phyloP scores from a whole-genome alignment of 176 grass and related monocot species.

The Tillandsia leiboldiana region DNA sequence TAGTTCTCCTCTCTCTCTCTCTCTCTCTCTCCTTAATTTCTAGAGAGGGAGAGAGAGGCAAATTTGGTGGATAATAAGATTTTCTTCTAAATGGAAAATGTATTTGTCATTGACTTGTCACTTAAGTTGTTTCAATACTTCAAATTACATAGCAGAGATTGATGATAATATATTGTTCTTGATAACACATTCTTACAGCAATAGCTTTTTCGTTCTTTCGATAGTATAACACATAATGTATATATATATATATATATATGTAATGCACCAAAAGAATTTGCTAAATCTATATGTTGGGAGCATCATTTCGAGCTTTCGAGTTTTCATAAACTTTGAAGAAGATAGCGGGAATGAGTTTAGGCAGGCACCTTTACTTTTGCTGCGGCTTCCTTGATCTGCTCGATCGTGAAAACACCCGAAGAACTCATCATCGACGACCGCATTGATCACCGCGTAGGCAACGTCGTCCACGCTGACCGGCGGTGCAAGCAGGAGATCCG shows the following conservation, averaged over 20 bases:
- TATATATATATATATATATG: too few relatives aligned
- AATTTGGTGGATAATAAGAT: background rate
- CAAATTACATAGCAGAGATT: too few relatives aligned
- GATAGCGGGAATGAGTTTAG: background rate
- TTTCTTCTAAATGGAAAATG: background rate
- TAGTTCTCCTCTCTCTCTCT: background rate
- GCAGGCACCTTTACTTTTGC: constrained; percentile 34
- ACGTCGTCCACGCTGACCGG: constrained; percentile 94
- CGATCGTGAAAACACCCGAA: constrained; percentile 83
- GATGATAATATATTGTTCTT: too few relatives aligned
- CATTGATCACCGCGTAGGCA: constrained; percentile 62
- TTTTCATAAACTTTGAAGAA: background rate
- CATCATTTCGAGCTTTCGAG: background rate
- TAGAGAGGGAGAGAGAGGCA: background rate
- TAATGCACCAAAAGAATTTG: too few relatives aligned
- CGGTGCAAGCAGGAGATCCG: constrained; percentile 62
- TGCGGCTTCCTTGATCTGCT: constrained; percentile 84
- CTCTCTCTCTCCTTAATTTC: background rate
- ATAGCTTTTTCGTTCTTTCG: too few relatives aligned
- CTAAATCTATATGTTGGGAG: too few relatives aligned
- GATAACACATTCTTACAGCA: too few relatives aligned
- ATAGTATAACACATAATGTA: too few relatives aligned
- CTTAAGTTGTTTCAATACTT: too few relatives aligned
- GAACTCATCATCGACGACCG: constrained; percentile 54
- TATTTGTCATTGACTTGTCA: too few relatives aligned